These are phyloP conservation scores for Mycena rosella DNA, from an alignment of 768 basidiomycete species.

Conservation along the genomic window DNA sequence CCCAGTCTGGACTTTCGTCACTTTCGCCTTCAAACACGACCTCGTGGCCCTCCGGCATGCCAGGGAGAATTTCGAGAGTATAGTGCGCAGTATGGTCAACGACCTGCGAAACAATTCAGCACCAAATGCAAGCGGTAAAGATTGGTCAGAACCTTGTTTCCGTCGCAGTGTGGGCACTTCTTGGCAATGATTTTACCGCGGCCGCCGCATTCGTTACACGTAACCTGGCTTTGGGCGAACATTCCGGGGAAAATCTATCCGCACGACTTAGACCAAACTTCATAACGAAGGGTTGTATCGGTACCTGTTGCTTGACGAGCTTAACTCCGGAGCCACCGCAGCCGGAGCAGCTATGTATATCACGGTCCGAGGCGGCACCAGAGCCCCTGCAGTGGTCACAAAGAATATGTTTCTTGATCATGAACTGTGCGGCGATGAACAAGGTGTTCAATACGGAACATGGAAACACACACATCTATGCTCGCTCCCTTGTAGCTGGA, in stretches of 20 bases:
- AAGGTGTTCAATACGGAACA: constrained; percentile 19
- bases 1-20: constrained; percentile 97
- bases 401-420: constrained; percentile 90
- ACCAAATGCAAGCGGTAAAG: not conserved
- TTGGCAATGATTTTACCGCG: constrained; percentile 84
- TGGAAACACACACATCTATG: constrained; percentile 74
- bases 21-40: constrained; percentile 96
- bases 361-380: constrained; percentile 89
- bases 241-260: constrained; percentile 91
- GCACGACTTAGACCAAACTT: not conserved
- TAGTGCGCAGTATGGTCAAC: constrained; percentile 84
- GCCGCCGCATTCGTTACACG: constrained; percentile 88
- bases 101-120: constrained; percentile 49
- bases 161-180: constrained; percentile 85
- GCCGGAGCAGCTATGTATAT: constrained; percentile 87
- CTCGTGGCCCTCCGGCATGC: constrained; percentile 95
- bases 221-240: constrained; percentile 89
- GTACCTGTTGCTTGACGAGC: constrained; percentile 84
- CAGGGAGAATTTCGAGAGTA: constrained; percentile 87
- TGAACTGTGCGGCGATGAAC: constrained; percentile 69
- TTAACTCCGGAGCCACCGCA: constrained; percentile 91
- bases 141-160: constrained; percentile 62
- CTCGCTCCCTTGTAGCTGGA: constrained; percentile 84
- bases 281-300: not conserved
- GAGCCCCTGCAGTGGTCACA: constrained; percentile 98